Base-by-base conservation (phyloP, 345 rosid genomes). In the Arabis hirsuta region DNA sequence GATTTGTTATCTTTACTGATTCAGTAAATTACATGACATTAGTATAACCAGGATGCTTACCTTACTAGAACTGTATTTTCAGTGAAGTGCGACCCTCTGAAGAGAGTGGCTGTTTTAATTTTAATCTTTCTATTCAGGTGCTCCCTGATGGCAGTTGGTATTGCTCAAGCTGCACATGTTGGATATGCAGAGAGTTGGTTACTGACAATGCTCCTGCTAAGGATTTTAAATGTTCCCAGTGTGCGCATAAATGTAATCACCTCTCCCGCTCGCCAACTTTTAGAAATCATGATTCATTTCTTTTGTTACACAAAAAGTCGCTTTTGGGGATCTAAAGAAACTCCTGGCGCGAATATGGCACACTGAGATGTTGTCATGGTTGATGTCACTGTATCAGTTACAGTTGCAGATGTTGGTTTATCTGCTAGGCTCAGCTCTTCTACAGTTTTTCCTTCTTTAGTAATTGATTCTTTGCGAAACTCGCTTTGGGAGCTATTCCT, bases 141-240 rank as follows among this genome's bases (percentile, higher is more conserved):
- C 87, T 94, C 63, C 98, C 98, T 29, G 91, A 91, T 56, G 95
- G 92, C 73, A 83, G 80, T 79, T 94, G 98, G 98, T 94, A 90
- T 83, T 94, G 98, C 81, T 74, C 88, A 62, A 89, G 84, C 68
- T 94, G 98, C 84, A 89, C 90, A 50, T 94, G 98, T 82, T 73
- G 82, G 85, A 76, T 81, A 62, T 90, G 98, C 67, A 84, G 85
- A 60, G 81, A 83, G 79, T 84, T 90, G 80, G 96, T 87, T 74
- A 70, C 63, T 75, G 88, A 83, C 74, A 78, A 79, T 65, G 85
- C 71, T 56, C 82, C 76, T 68, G 70, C 81, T 34, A 65, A 72
- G 39, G 85, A 82, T 44, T 72, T 82, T 59, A 89, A 87, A 80
- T 94, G 98, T 74, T 83, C 81, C 7, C 98, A 87, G 80, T 94